Evolutionary conservation across 2,329 filamentous ascomycete genomes (phyloP).

Genomic region (Macrophomina pseudophaseolina): DNA sequence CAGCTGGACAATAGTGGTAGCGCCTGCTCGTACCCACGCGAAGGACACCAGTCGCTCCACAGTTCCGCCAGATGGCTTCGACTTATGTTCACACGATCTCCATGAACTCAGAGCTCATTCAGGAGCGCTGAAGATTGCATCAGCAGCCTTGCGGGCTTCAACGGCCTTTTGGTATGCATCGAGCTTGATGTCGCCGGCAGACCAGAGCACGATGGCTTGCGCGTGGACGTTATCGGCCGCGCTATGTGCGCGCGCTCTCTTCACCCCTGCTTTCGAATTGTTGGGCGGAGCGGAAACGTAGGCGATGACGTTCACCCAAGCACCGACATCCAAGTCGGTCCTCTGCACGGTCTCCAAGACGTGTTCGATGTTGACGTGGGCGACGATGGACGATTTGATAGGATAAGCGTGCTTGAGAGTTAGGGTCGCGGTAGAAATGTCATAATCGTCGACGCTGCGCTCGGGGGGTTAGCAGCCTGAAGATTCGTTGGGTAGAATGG

Average conservation of each 20-base stretch:
- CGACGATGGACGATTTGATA: slow-evolving; percentile 48
- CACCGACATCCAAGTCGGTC: slow-evolving; percentile 71
- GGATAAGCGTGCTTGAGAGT: slow-evolving; percentile 72
- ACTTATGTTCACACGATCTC: not conserved
- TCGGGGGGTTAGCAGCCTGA: slow-evolving; percentile 16
- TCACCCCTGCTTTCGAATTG: not conserved
- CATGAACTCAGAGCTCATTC: not conserved
- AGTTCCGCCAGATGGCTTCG: too few relatives aligned
- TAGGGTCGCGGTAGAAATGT: slow-evolving; percentile 63
- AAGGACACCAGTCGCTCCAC: too few relatives aligned
- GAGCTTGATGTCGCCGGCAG: slow-evolving; percentile 73
- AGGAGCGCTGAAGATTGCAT: not conserved
- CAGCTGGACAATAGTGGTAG: too few relatives aligned
- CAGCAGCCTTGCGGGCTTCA: slow-evolving; percentile 24
- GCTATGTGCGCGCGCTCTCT: slow-evolving; percentile 30
- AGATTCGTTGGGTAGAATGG: slow-evolving; percentile 16
- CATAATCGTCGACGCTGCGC: slow-evolving; percentile 64
- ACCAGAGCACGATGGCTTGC: slow-evolving; percentile 80
- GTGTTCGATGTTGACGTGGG: slow-evolving; percentile 72
- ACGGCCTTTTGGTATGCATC: slow-evolving; percentile 69
- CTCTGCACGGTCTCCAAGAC: slow-evolving; percentile 69
- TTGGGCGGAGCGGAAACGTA: slow-evolving; percentile 53
- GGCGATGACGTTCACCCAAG: slow-evolving; percentile 89
- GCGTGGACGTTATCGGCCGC: slow-evolving; percentile 52
- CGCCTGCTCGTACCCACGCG: too few relatives aligned